Percentiles rank a stretch among this genome's conserved stretches.
Conservation (phyloP, 1,284 basidiomycete species). For the Apiotrichum porosum region DNA sequence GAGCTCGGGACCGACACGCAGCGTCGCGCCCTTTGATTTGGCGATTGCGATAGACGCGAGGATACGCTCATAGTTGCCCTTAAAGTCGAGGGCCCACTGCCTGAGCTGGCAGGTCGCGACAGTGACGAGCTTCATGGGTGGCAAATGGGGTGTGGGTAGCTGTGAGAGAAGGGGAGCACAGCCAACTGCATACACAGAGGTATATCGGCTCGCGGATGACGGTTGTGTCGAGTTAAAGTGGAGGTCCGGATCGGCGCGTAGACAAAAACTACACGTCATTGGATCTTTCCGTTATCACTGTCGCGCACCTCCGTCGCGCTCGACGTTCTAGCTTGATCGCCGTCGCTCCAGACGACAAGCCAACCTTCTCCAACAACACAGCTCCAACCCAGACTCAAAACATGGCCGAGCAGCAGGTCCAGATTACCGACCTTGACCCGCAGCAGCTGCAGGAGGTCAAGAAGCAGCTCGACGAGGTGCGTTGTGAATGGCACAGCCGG, state of each 20-base stretch:
- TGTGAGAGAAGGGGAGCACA: neutral
- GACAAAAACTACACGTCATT: conserved; percentile 6
- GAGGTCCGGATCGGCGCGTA: neutral
- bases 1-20: conserved; percentile 97
- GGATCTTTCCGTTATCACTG: neutral
- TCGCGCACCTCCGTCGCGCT: neutral
- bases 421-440: conserved; percentile 71
- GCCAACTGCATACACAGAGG: too few species aligned
- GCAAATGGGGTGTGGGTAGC: neutral
- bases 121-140: conserved; percentile 57
- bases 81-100: conserved; percentile 94
- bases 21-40: conserved; percentile 78
- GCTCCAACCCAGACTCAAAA: too few species aligned
- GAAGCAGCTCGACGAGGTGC: conserved; percentile 81
- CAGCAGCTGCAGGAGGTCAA: conserved; percentile 78
- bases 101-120: conserved; percentile 80
- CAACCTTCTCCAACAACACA: neutral
- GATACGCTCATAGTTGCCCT: conserved; percentile 89
- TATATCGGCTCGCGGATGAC: too few species aligned
- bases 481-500: conserved; percentile 12
- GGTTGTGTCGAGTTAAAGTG: neutral
- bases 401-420: conserved; percentile 54
- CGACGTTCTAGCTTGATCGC: neutral
- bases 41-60: conserved; percentile 81
- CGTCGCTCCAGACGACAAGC: too few species aligned